Percentiles rank a stretch among this genome's conserved stretches.
Conservation (phyloP, 1,284 basidiomycete species). For the Porogramme epimiltina region DNA sequence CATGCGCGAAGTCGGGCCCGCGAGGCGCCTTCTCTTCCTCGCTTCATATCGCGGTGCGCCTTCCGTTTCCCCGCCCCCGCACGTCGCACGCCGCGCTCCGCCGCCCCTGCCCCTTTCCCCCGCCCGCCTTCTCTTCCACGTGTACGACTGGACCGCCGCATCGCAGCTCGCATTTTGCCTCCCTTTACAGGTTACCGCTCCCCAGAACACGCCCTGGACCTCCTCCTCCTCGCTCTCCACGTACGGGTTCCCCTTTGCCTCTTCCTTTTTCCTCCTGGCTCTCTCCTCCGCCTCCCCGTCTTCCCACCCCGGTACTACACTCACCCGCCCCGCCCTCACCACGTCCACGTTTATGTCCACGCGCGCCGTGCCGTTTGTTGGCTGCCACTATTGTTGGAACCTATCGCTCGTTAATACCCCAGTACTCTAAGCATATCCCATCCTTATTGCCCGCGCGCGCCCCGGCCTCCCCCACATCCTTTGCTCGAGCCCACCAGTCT, state of each 20-base stretch:
- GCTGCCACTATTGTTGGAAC: constrained; percentile 14
- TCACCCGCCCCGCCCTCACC: neutral
- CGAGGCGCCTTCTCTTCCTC: neutral
- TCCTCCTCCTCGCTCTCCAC: no score
- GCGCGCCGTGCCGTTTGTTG: constrained; percentile 2
- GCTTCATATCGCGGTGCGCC: neutral
- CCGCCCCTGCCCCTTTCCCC: neutral
- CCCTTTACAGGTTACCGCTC: no score
- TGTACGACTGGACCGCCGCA: neutral
- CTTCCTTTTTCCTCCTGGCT: neutral
- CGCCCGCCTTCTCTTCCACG: neutral
- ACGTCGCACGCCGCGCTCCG: neutral
- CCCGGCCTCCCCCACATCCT: no score
- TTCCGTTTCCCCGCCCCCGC: neutral
- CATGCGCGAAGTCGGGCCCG: neutral
- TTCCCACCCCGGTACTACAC: neutral
- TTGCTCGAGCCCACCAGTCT: no score
- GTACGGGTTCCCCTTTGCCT: neutral
- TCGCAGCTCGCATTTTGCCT: neutral
- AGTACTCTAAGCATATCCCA: constrained; percentile 22
- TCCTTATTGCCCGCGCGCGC: constrained; percentile 10
- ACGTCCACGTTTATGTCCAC: constrained; percentile 2
- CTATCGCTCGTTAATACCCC: constrained; percentile 25
- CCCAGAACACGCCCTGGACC: no score
- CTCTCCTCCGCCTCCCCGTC: neutral